Percentiles rank a stretch among this genome's conserved stretches.
Conservation (phyloP, 164 flowering plant species). For the Magnolia officinalis region DNA sequence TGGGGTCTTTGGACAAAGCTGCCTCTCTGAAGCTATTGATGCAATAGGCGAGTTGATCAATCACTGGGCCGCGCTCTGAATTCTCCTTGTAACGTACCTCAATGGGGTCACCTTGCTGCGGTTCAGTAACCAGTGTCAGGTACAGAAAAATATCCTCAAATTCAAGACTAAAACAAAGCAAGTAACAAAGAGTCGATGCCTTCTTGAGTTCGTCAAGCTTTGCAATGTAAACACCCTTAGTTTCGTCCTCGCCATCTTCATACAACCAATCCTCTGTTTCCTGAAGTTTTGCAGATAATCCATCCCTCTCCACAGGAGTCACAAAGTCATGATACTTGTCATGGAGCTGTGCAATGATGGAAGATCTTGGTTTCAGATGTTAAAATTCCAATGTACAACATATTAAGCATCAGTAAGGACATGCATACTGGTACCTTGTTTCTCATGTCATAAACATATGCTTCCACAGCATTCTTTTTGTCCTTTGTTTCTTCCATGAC, state of each 20-base stretch:
- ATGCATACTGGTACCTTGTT: constrained; percentile 52
- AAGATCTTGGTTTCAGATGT: neutral
- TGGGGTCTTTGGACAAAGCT: constrained; percentile 71
- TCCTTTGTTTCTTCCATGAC: constrained; percentile 97
- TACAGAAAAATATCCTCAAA: neutral
- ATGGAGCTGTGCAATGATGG: constrained; percentile 41
- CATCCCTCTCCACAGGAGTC: constrained; percentile 56
- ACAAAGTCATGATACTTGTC: constrained; percentile 85
- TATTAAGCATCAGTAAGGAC: neutral
- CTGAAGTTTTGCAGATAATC: constrained; percentile 60
- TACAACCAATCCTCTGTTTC: constrained; percentile 95
- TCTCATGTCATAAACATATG: constrained; percentile 95
- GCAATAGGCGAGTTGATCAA: constrained; percentile 69
- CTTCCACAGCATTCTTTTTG: constrained; percentile 90
- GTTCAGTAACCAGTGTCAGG: neutral
- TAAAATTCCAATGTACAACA: neutral
- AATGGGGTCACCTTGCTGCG: constrained; percentile 93
- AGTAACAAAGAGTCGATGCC: constrained; percentile 27
- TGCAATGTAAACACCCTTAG: constrained; percentile 91
- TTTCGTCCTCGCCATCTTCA: constrained; percentile 98
- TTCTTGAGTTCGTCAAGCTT: constrained; percentile 95
- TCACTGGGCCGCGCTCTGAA: constrained; percentile 61
- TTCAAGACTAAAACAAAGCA: too few species aligned
- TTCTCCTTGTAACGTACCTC: constrained; percentile 78
- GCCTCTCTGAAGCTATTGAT: constrained; percentile 87